Conservation (phyloP, 1,284 basidiomycete species). For the Rhodotorula sp. region DNA sequence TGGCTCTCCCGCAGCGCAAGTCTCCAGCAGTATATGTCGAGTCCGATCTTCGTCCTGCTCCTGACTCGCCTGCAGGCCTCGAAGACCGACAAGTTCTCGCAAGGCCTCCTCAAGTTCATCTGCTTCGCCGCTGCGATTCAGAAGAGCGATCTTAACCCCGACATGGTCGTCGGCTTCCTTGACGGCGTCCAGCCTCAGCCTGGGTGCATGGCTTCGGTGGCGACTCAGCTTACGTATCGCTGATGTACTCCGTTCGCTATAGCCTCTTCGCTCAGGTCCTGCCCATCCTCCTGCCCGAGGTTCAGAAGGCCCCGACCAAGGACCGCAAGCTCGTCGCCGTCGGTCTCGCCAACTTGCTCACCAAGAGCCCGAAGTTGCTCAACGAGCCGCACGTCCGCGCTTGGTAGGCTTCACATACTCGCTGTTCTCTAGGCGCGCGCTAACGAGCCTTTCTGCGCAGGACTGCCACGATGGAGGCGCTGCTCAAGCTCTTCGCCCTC, state of each 20-base stretch:
- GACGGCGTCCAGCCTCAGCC: slow-evolving; percentile 72
- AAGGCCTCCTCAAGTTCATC: slow-evolving; percentile 77
- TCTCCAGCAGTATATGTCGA: slow-evolving; percentile 71
- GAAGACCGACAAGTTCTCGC: slow-evolving; percentile 86
- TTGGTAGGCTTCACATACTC: slow-evolving; percentile 59
- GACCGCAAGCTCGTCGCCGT: slow-evolving; percentile 80
- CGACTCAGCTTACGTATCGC: background rate
- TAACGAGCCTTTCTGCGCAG: slow-evolving; percentile 50
- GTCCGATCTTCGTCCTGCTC: slow-evolving; percentile 70
- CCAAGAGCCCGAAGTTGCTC: slow-evolving; percentile 67
- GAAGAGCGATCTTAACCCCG: slow-evolving; percentile 68
- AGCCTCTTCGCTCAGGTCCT: slow-evolving; percentile 85
- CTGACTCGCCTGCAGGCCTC: slow-evolving; percentile 80
- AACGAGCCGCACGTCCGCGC: slow-evolving; percentile 60
- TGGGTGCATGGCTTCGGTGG: slow-evolving; percentile 57
- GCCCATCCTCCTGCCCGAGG: slow-evolving; percentile 74
- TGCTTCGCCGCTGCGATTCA: slow-evolving; percentile 71
- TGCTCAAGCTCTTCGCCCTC: slow-evolving; percentile 73
- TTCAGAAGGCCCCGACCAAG: slow-evolving; percentile 72
- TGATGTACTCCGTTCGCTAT: background rate
- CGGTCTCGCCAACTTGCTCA: slow-evolving; percentile 77
- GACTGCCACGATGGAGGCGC: slow-evolving; percentile 65
- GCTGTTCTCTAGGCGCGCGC: background rate
- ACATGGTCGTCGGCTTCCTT: slow-evolving; percentile 70
- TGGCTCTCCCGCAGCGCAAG: slow-evolving; percentile 54